These are phyloP conservation scores for Trypanosoma avium DNA, from an alignment of 208 protist species.

Conservation along the genomic window DNA sequence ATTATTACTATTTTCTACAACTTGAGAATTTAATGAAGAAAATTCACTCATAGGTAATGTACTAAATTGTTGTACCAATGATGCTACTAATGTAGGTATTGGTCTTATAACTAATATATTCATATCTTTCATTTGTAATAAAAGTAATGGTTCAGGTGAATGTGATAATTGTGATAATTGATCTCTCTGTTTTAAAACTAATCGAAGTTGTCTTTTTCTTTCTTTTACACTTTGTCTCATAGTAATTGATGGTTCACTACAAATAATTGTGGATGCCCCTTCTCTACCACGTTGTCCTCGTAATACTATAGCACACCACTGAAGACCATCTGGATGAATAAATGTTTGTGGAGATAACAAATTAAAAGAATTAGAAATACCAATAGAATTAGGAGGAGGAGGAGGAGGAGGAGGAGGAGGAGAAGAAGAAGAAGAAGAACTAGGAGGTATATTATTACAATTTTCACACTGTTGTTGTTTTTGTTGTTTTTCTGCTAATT, in stretches of 20 bases:
- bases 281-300: neutral
- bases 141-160: constrained; percentile 18
- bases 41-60: constrained; percentile 10
- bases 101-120: constrained; percentile 46
- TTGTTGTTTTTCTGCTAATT: neutral
- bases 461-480: constrained; percentile 1
- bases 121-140: constrained; percentile 22
- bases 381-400: neutral
- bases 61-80: constrained; percentile 51
- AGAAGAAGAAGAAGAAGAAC: neutral
- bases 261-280: constrained; percentile 8
- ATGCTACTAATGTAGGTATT: constrained; percentile 41
- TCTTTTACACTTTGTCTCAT: constrained; percentile 25
- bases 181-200: constrained; percentile 22
- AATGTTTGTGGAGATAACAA: too few species aligned
- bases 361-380: too few species aligned
- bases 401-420: neutral
- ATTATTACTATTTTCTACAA: neutral
- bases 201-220: constrained; percentile 31
- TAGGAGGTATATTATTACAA: neutral
- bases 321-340: constrained; percentile 25
- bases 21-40: neutral
- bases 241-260: constrained; percentile 24
- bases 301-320: constrained; percentile 29
- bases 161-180: constrained; percentile 14